Evolutionary conservation across 352 stramenopile species (phyloP).

Genomic region (Globisporangium yorkense): DNA sequence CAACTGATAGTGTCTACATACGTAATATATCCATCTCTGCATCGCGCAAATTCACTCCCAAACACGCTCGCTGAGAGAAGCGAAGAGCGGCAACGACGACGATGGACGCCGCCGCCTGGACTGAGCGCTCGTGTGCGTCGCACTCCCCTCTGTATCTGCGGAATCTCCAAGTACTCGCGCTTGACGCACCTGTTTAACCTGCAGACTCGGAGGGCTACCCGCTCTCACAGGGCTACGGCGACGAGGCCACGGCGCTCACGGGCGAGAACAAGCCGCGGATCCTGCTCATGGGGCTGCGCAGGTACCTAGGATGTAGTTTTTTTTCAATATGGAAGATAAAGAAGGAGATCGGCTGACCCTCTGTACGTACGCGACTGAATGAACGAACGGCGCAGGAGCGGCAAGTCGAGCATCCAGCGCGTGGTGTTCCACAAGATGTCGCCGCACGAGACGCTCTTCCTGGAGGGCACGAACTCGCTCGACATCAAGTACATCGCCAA

Average conservation of each 20-base stretch:
- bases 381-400: conserved; percentile 35
- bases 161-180: too few relatives aligned
- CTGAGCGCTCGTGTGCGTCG: conserved; percentile 71
- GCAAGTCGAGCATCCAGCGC: conserved; percentile 89
- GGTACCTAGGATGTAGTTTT: conserved; percentile 21
- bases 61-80: too few relatives aligned
- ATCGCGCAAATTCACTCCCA: too few relatives aligned
- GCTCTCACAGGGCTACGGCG: conserved; percentile 50
- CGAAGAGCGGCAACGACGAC: too few relatives aligned
- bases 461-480: conserved; percentile 74
- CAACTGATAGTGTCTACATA: too few relatives aligned
- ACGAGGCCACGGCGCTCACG: conserved; percentile 64
- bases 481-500: conserved; percentile 97
- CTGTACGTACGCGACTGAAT: neutral
- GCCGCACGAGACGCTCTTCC: conserved; percentile 95
- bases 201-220: conserved; percentile 31
- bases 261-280: conserved; percentile 93
- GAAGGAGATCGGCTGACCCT: too few relatives aligned
- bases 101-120: conserved; percentile 59
- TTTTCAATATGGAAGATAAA: too few relatives aligned
- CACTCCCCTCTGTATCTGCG: too few relatives aligned
- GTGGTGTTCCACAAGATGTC: conserved; percentile 99
- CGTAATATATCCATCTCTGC: too few relatives aligned
- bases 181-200: too few relatives aligned
- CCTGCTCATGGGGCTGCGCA: conserved; percentile 95